phyloP scores from a whole-genome alignment of 225 moss, liverwort and hornwort genomes.

The Pleurozium schreberi region DNA sequence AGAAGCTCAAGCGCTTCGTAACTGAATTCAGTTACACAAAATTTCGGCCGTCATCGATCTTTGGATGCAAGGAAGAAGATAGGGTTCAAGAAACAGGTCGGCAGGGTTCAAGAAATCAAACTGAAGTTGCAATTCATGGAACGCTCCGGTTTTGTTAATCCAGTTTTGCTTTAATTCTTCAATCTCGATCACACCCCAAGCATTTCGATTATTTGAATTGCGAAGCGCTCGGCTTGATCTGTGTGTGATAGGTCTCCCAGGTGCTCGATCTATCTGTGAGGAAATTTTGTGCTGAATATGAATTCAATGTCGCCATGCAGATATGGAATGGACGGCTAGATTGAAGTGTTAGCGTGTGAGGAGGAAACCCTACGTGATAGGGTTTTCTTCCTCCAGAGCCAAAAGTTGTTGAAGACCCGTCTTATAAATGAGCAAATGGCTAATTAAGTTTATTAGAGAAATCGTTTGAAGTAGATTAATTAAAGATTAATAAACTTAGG shows the following conservation, averaged over 20 bases:
- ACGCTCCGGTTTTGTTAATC: not conserved
- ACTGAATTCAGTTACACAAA: slow-evolving; percentile 1
- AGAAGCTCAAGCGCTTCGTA: slow-evolving; percentile 7
- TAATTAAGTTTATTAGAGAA: no score
- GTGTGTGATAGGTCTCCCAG: not conserved
- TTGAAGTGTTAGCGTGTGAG: not conserved
- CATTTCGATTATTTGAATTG: not conserved
- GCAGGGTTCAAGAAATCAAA: not conserved
- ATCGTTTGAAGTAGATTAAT: no score
- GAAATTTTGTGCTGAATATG: not conserved
- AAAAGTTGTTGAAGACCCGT: not conserved
- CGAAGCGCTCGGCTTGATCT: not conserved
- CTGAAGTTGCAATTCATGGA: not conserved
- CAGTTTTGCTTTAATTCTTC: no score
- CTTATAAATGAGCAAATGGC: no score
- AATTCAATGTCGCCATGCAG: not conserved
- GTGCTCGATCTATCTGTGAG: not conserved
- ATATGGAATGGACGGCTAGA: not conserved
- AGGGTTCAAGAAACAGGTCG: not conserved
- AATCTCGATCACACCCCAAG: not conserved
- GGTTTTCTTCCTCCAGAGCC: not conserved
- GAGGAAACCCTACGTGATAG: not conserved
- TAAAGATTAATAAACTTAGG: no score
- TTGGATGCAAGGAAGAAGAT: not conserved
- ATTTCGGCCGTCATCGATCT: slow-evolving; percentile 3